Base-by-base conservation (phyloP, 2,329 filamentous ascomycete genomes). In the Rasamsonia emersonii region DNA sequence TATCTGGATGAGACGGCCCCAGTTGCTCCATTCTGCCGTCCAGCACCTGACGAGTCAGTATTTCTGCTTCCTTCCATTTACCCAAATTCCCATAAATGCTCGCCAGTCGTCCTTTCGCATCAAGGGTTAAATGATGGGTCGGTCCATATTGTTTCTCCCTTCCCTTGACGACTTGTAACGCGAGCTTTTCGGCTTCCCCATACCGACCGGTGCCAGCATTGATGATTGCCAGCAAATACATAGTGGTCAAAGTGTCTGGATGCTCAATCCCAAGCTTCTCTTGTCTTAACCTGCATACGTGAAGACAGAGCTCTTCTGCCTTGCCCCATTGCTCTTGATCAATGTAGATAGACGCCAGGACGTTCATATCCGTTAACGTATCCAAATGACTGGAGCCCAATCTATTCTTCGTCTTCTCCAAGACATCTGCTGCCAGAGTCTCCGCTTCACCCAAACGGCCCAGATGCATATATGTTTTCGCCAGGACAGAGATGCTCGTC, bases 41-140 rank as follows among this genome's bases (percentile, higher is more conserved):
- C 3, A 32, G 24, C 3, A 27, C 28, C n/a, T 28, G 7, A 3
- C 13, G 14, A 4, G 26, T 18, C 18, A 36, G 23, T n/a, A 24
- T 24, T n/a, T 36, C 27, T 3, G 33, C 33, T 10, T 36, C 18
- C 4, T 30, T 14, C 23, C 17, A 31, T 20, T 36, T 15, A 13
- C 26, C 14, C 18, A 13, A n/a, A 5, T 18, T n/a, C 7, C 23
- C 10, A 10, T 36, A 31, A 6, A 21, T 20, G 13, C 3, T n/a
- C 13, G 29, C 18, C 3, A 36, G 17, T 6, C 32, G 21, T 11
- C 23, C 17, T 24, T 31, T 91, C 83, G 14, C 41, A 10, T 9
- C 28, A 21, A 44, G 28, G 11, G 38, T 41, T 17, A 32, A 11
- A 7, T 31, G 41, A 29, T 45, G 37, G 6, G 39, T 32, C 9